These are phyloP conservation scores for Suillus ampliporus DNA, from an alignment of 768 basidiomycete species.

Conservation along the genomic window DNA sequence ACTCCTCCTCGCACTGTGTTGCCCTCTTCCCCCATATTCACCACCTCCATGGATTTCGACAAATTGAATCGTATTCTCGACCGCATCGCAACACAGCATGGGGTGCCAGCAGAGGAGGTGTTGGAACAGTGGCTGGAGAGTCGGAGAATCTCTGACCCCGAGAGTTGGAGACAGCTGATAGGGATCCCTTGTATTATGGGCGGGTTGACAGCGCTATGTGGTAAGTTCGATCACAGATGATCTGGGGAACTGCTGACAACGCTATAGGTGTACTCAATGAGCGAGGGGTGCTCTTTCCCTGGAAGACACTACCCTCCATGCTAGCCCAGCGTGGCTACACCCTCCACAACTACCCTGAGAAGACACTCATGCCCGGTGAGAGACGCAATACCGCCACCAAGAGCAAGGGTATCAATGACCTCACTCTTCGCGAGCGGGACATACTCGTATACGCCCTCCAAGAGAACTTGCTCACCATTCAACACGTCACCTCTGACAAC, in stretches of 20 bases:
- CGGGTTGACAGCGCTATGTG: background rate
- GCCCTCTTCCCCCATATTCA: too few species aligned
- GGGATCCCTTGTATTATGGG: background rate
- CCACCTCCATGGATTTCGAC: background rate
- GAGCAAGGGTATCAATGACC: slow-evolving; percentile 7
- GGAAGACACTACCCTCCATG: slow-evolving; percentile 4
- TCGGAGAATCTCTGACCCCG: background rate
- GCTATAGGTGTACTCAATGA: background rate
- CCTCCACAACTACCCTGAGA: background rate
- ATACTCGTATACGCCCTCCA: background rate
- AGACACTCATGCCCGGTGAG: slow-evolving; percentile 6
- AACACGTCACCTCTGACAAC: background rate
- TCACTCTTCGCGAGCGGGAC: background rate
- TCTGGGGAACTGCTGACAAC: background rate
- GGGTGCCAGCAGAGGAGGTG: background rate
- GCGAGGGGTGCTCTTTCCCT: background rate
- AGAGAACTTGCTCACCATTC: background rate
- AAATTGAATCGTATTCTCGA: background rate
- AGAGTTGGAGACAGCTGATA: background rate
- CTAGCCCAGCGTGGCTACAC: background rate
- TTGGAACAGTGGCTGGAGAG: background rate
- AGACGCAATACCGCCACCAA: background rate
- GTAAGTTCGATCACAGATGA: background rate
- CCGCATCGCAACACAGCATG: background rate
- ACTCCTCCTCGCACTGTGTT: too few species aligned